Base-by-base conservation (phyloP, 495 filamentous ascomycete genomes). In the Penicillium desertorum region DNA sequence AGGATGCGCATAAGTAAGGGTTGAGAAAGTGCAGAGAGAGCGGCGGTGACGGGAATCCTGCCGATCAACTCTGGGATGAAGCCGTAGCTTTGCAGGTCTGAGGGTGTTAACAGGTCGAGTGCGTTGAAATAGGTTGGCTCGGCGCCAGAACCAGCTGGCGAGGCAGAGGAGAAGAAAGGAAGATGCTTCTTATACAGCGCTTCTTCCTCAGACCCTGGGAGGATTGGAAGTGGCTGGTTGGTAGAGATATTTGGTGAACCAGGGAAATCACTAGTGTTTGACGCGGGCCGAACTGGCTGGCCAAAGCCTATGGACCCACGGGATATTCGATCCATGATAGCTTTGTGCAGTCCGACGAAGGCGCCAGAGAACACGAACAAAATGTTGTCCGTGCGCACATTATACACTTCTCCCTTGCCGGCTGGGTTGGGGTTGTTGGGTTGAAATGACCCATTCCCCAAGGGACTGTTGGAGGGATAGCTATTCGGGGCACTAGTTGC, bases 61-160 rank as follows among this genome's bases (percentile, higher is more conserved):
- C 94, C 95, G 49, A 89, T 79, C n/a, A 98, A 81, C 72, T 98
- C 94, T 9, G 94, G 94, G 56, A 98, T 97, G 54, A 98, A 88
- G 32, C 95, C 95, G 68, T 89, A 98, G 37, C 80, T 84, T 71
- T 97, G 91, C 4, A 98, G 78, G 65, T 98, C 94, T 1, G 84
- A 79, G 1, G 91, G 90, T 20, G 86, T 86, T 36, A 91, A 79
- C 4, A 96, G 83, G 59, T 96, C 90, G 2, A 97, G 79, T 17
- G 90, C 85, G 39, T 93, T 95, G 65, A 90, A 88, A 52, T 79
- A 80, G 42, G 70, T 74, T 42, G 81, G 74, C 34, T 79, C 72
- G 48, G 57, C 61, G 29, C 71, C 58, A 27, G 71, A 51, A 8
- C 69, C 59, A 45, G 68, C 46, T 29, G 71, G 58, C 10, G 71